Evolutionary conservation across 208 protist genomes (phyloP), one percentile per base, ranked within the genome.

Genomic region (Trypanosoma brucei): DNA sequence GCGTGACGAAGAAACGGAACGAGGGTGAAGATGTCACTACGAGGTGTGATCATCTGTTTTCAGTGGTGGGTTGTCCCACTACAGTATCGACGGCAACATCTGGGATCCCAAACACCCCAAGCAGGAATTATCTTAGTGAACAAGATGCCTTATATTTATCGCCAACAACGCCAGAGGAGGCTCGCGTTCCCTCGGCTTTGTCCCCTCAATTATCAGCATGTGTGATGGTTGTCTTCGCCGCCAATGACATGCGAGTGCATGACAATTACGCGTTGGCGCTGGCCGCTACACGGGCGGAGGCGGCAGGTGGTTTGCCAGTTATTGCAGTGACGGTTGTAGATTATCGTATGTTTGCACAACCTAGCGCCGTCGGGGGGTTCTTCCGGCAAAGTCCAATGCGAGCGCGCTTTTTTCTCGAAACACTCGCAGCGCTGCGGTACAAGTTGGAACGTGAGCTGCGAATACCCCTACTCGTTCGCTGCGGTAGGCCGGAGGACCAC

Each of bases 201-300:
- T 22, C 42, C 36, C 22, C 33, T 33, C 3, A 14, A 34, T 3
- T 37, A 2, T 77, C 67, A 13, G 48, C 54, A 42, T 92, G 88
- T 45, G 64, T 94, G 8, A 57, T 94, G 48, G 85, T 92, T 30
- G 85, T 91, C 34, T 92, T 89, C 73, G 76, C 76, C 22, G 59
- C 76, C 13, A 95, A 88, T 56, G 91, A 96, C 53, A 64, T 96
- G 48, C 91, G 91, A 30, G 75, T 90, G 35, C 87, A 93, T 60
- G 91, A 96, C 65, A 86, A 94, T 72, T 84, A 96, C 64, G 63
- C 78, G 14, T 77, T 96, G 22, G 83, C 87, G 0, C 68, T 96
- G 30, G 91, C 91, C 39, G 75, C 82, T 6, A 64, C 65, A 36
- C 70, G 79, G 9, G 83, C 86, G n/a, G 42, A 84, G 38, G 53